These are phyloP conservation scores for Bacidia gigantensis DNA, from an alignment of 495 filamentous ascomycete species.

Conservation along the genomic window DNA sequence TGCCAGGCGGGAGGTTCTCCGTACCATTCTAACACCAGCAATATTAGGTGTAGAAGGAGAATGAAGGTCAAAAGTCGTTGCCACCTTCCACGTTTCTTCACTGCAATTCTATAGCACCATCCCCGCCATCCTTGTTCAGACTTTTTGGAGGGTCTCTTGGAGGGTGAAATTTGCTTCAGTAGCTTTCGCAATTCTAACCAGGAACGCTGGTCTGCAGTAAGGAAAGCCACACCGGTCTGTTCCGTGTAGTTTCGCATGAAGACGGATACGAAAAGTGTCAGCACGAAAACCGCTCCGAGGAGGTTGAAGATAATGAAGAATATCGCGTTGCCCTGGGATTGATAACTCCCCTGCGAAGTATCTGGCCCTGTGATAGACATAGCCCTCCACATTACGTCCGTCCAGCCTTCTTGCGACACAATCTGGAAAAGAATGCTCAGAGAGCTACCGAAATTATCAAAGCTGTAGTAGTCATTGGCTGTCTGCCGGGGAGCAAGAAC, in stretches of 20 bases:
- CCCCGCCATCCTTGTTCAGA: slow-evolving; percentile 63
- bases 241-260: slow-evolving; percentile 99
- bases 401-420: slow-evolving; percentile 97
- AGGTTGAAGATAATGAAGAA: slow-evolving; percentile 98
- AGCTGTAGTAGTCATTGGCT: slow-evolving; percentile 73
- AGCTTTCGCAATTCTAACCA: slow-evolving; percentile 95
- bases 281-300: slow-evolving; percentile 88
- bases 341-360: slow-evolving; percentile 51
- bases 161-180: slow-evolving; percentile 83
- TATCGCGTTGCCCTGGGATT: slow-evolving; percentile 69
- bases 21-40: slow-evolving; percentile 79
- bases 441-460: slow-evolving; percentile 84
- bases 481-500: slow-evolving; percentile 70
- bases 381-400: slow-evolving; percentile 71
- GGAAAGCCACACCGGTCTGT: slow-evolving; percentile 90
- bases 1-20: slow-evolving; percentile 50
- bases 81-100: slow-evolving; percentile 91
- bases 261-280: slow-evolving; percentile 96
- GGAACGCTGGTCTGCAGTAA: slow-evolving; percentile 91
- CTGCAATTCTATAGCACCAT: slow-evolving; percentile 89
- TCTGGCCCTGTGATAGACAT: slow-evolving; percentile 69
- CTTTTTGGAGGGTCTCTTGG: slow-evolving; percentile 67
- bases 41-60: slow-evolving; percentile 66
- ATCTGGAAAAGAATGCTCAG: slow-evolving; percentile 98
- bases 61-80: slow-evolving; percentile 64